Evolutionary conservation across 176 grass and related monocot species (phyloP), one percentile per base, ranked within the genome.

Genomic region (Rhynchospora breviuscula): DNA sequence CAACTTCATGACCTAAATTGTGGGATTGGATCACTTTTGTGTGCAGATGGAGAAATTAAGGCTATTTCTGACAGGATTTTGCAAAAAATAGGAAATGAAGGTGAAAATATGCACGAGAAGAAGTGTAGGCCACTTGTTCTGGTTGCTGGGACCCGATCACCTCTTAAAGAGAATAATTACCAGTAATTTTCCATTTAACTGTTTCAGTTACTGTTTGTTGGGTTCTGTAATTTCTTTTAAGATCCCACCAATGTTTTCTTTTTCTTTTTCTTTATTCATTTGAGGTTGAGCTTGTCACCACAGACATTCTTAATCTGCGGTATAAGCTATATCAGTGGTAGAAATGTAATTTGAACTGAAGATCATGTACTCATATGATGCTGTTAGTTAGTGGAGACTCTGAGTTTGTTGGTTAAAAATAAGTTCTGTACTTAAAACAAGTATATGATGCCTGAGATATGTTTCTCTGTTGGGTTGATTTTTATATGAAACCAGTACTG

Each of bases 121-220:
- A 67, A 49, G 80, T 65, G 5, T 53, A 82, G 67, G 60, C 13
- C 45, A 9, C 12, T 82, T 67, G 63, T 67, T 29, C 80, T 45
- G 4, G 40, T 53, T 67, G 7, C 8, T 51, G 80, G 80, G 51
- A 67, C 23, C 45, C 21, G 80, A 51, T 67, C 80, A 51, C 80
- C 80, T 82, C 59, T 82, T 4, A 82, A 82, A 62, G 80, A 82
- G 62, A 82, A 82, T 18, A 82, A 65, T 47, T 82, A 67, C 14
- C 64, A 68, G 46, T 78, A 63, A 46, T 57, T 76, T 73, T 21
- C 57, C 2, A 1, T 65, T 78, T 8, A 14, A 9, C 47, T 58
- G 12, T 85, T 85, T 46, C 44, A 29, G 10, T 18, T 54, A 35
- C 14, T 31, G 31, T 79, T 46, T 54, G 23, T 58, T 80, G 17